Evolutionary conservation across 768 basidiomycete genomes (phyloP), one percentile per base, ranked within the genome.

Genomic region (Plicaturopsis crispa): DNA sequence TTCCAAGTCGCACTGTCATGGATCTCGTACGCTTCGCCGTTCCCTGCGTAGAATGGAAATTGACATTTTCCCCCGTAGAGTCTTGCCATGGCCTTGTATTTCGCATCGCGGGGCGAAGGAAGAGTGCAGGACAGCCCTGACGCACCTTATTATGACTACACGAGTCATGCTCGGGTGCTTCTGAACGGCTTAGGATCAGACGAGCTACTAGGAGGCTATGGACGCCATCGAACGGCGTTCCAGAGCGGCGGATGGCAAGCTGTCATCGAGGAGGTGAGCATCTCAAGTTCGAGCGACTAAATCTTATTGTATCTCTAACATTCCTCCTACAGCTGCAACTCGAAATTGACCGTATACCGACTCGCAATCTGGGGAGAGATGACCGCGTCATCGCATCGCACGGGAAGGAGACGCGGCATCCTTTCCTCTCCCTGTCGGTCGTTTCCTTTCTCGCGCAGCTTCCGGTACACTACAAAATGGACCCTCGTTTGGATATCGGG

Each of bases 121-220:
- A 62, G 69, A 35, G 51, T 86, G 0, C 67, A 71, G 22, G 48
- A 47, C 8, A 35, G 51, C 10, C 44, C 53, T 1, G 60, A 55
- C n/a, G 56, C 60, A 1, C 53, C 64, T 4, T 57, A 70, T 3
- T 49, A 50, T 14, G 61, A 66, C 5, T 94, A 96, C 59, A 69
- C 61, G 0, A 92, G 84, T 45, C 57, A 68, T 6, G 90, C 96
- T 1, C 73, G 77, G 31, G 91, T 98, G 1, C 63, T 97, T 6
- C 62, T 99, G 18, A 93, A 80, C 45, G 96, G 96, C 1, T 66
- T 99, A 5, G 96, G 96, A 0, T 88, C 96, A 1, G 96, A 99
- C 53, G 96, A 99, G 55, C 69, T 97, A 28, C 67, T 99, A 4
- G 96, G 92, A 3, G 96, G 96, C 1, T 99, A 99, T 56, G 75